Base-by-base conservation (phyloP, 257 asterid species). In the Vinca minor region DNA sequence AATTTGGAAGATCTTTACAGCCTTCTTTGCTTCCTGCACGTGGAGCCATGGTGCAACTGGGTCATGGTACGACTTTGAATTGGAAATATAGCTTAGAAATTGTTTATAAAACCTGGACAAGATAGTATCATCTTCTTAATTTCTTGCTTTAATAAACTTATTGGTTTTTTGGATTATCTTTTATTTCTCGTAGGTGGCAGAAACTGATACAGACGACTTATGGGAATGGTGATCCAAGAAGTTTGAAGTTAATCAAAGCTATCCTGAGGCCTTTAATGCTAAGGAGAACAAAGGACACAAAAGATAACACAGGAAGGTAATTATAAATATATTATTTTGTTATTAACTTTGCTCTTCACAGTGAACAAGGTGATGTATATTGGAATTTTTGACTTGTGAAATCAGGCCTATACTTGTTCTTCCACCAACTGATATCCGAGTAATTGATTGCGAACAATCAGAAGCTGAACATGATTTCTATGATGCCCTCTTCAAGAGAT, bases 1-100 rank as follows among this genome's bases (percentile, higher is more conserved):
- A 83, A 83, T 66, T 73, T 89, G 85, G 94, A 86, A 66, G 96
- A 89, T 49, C 79, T 89, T 54, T 89, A 68, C 78, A 89, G 95
- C 77, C 91, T 89, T 23, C 69, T 89, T 75, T 80, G 96, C 81
- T 89, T 89, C 83, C 82, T 89, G 91, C 95, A 74, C 18, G 95
- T 89, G 8, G 96, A 89, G 72, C 95, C 96, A 20, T 89, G 96
- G 96, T 89, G 95, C 84, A 89, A 89, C 71, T 89, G 96, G 96
- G 87, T n/a, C 89, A 10, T 89, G 96, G 96, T 89, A 84, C 42
- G 85, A 45, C 60, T 42, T 34, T 26, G 18, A n/a, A n/a, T 54
- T 32, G 46, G 26, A 59, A 2, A 21, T 35, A 35, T 7, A 35
- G 52, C 2, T 23, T 38, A 21, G 20, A 17, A 14, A 64, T 10